phyloP scores from a whole-genome alignment of 176 grass and related monocot genomes.

The Bonia amplexicaulis region DNA sequence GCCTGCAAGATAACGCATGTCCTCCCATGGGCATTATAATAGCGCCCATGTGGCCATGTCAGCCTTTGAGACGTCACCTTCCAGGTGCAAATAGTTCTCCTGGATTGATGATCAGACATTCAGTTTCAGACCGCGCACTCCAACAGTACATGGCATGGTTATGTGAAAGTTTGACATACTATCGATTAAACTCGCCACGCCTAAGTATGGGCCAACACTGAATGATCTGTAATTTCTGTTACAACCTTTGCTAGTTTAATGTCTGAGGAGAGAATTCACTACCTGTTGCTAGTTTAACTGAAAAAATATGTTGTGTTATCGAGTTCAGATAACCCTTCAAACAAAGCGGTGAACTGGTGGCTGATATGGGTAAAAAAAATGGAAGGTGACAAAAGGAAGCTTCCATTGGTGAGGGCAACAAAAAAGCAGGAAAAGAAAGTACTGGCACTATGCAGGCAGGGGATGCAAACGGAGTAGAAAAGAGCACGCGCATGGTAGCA shows the following conservation, averaged over 20 bases:
- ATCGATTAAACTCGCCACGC: too few species aligned
- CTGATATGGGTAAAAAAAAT: background rate
- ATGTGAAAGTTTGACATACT: background rate
- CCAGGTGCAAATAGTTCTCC: background rate
- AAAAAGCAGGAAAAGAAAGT: background rate
- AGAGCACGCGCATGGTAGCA: background rate
- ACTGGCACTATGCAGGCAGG: background rate
- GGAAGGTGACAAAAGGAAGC: background rate
- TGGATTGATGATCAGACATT: background rate
- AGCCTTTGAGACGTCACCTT: background rate
- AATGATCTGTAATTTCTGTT: background rate
- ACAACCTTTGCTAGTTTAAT: background rate
- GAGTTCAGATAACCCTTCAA: background rate
- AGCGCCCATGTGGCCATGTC: background rate
- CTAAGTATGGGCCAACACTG: background rate
- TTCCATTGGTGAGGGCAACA: background rate
- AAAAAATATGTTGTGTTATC: background rate
- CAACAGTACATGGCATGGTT: background rate
- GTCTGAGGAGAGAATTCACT: background rate
- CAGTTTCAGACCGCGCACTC: background rate
- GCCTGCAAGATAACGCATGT: background rate
- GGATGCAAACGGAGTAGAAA: background rate
- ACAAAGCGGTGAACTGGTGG: background rate
- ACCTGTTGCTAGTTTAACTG: background rate
- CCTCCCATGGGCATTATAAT: conserved; percentile 6